These are phyloP conservation scores for Neurospora tetrasperma DNA, from an alignment of 495 filamentous ascomycete genomes.

Conservation along the genomic window DNA sequence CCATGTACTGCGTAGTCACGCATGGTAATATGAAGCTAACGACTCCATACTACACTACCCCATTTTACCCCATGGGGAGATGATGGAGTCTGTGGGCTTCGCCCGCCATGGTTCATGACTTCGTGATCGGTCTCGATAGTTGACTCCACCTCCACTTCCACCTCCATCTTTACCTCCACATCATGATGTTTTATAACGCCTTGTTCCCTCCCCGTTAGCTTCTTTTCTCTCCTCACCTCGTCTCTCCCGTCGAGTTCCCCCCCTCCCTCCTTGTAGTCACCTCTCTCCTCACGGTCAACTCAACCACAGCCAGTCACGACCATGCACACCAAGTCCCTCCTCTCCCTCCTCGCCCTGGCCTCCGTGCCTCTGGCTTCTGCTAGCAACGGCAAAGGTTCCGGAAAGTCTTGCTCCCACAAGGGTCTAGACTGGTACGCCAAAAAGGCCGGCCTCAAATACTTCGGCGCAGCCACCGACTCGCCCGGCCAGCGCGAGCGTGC, in stretches of 20 bases:
- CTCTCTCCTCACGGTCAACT: not conserved
- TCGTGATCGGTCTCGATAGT: not conserved
- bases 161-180: not conserved
- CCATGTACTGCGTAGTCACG: not conserved
- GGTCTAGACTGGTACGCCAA: slow-evolving; percentile 26
- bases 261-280: not conserved
- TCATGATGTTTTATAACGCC: not conserved
- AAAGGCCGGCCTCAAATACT: slow-evolving; percentile 35
- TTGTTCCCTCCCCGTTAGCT: not conserved
- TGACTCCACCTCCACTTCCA: not conserved
- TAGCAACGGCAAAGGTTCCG: not conserved
- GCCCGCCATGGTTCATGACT: not conserved
- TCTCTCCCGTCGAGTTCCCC: not conserved
- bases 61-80: not conserved
- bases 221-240: not conserved
- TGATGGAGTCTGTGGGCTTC: not conserved
- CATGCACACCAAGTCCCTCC: slow-evolving; percentile 1
- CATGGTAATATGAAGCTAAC: not conserved
- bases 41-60: not conserved
- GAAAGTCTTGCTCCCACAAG: slow-evolving; percentile 1
- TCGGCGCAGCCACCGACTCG: slow-evolving; percentile 41
- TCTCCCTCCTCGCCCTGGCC: slow-evolving; percentile 5
- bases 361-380: slow-evolving; percentile 7
- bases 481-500: slow-evolving; percentile 27
- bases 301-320: not conserved